Evolutionary conservation across 2,329 filamentous ascomycete species (phyloP).

Genomic region (Trichothecium roseum): DNA sequence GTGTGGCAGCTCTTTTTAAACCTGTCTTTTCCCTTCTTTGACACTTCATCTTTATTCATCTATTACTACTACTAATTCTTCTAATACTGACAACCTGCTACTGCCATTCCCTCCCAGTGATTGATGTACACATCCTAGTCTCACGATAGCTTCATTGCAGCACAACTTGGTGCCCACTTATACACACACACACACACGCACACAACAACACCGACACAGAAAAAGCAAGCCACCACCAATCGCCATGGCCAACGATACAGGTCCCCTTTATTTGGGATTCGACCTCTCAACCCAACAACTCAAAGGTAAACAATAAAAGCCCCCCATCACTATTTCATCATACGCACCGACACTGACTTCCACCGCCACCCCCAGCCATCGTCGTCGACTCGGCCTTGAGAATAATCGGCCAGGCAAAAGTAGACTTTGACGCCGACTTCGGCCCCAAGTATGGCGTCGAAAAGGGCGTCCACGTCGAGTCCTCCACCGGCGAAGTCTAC

Average conservation of each 20-base stretch:
- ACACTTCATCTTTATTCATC: no score
- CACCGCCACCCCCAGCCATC: conserved; percentile 44
- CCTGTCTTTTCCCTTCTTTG: no score
- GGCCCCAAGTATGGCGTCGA: conserved; percentile 61
- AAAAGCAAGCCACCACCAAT: neutral
- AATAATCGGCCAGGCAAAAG: conserved; percentile 75
- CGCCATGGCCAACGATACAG: conserved; percentile 21
- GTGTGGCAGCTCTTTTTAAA: no score
- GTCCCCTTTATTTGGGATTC: conserved; percentile 77
- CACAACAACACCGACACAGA: neutral
- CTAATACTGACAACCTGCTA: neutral
- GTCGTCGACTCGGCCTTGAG: conserved; percentile 76
- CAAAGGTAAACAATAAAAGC: conserved; percentile 52
- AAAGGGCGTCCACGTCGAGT: conserved; percentile 81
- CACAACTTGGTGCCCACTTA: neutral
- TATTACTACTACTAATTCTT: neutral
- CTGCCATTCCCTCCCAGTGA: neutral
- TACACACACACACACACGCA: neutral
- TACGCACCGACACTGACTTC: neutral
- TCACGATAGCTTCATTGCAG: no score
- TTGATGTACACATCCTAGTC: no score
- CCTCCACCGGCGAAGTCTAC: conserved; percentile 77
- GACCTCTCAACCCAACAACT: conserved; percentile 96
- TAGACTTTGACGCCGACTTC: conserved; percentile 88
- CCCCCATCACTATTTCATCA: neutral